Conservation (phyloP, 306 rosid species). For the Lathyrus sativus region DNA sequence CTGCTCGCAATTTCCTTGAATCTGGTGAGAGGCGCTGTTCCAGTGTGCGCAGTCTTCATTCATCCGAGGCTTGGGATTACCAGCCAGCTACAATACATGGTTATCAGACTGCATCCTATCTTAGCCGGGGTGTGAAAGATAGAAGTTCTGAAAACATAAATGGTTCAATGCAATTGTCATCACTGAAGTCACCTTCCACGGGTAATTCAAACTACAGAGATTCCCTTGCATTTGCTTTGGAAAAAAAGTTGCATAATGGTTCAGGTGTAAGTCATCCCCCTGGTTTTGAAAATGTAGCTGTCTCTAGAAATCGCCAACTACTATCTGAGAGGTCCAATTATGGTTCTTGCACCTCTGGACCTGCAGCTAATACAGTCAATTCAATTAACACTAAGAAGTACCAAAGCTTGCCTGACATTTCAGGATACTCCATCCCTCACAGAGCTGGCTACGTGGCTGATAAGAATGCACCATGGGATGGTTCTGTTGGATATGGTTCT, state of each 20-base stretch:
- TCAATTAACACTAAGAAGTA: constrained; percentile 75
- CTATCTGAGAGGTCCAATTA: constrained; percentile 60
- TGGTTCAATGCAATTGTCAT: constrained; percentile 51
- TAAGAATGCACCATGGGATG: constrained; percentile 59
- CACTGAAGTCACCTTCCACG: constrained; percentile 50
- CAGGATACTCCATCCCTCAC: constrained; percentile 52
- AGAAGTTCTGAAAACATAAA: constrained; percentile 55
- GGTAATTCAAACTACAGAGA: constrained; percentile 62
- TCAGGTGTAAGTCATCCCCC: constrained; percentile 59
- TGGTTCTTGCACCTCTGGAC: constrained; percentile 51
- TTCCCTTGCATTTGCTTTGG: constrained; percentile 60
- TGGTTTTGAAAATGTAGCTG: constrained; percentile 51
- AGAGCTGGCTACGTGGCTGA: constrained; percentile 55
- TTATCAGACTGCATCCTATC: constrained; percentile 67
- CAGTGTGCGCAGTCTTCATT: constrained; percentile 68
- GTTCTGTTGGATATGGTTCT: constrained; percentile 58
- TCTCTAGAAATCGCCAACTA: constrained; percentile 59
- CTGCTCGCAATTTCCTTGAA: constrained; percentile 47
- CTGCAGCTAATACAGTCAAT: constrained; percentile 50
- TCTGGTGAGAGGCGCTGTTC: constrained; percentile 65
- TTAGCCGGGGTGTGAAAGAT: constrained; percentile 53
- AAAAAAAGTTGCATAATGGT: constrained; percentile 71
- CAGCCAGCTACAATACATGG: constrained; percentile 89
- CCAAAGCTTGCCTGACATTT: constrained; percentile 85
- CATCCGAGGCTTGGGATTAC: constrained; percentile 66